These are phyloP conservation scores for Cinnamomum chago DNA, from an alignment of 164 flowering plant species.

Conservation along the genomic window DNA sequence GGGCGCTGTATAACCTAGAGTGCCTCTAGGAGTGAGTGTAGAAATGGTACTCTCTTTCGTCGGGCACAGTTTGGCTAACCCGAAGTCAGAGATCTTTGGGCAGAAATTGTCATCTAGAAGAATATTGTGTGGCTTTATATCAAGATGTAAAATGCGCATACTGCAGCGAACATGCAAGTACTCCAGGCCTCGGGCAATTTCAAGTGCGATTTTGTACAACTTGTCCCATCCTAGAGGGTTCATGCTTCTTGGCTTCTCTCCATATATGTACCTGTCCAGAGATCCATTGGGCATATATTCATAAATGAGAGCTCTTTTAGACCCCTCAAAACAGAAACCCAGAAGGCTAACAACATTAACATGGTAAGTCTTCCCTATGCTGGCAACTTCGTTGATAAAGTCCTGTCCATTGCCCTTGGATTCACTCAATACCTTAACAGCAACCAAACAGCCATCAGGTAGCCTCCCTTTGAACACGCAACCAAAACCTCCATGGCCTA, in stretches of 20 bases:
- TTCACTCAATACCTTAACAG: conserved; percentile 9
- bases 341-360: conserved; percentile 6
- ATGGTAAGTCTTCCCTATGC: conserved; percentile 7
- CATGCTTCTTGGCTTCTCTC: background rate
- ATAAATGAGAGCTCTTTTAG: background rate
- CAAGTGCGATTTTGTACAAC: conserved; percentile 10
- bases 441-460: conserved; percentile 6
- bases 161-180: conserved; percentile 8
- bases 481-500: conserved; percentile 14
- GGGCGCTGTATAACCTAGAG: conserved; percentile 10
- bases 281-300: conserved; percentile 5
- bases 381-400: conserved; percentile 9
- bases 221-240: background rate
- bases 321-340: conserved; percentile 11
- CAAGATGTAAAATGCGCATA: conserved; percentile 2
- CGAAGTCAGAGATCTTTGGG: conserved; percentile 17
- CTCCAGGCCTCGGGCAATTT: conserved; percentile 9
- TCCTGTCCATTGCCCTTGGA: background rate
- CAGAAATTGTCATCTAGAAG: conserved; percentile 8
- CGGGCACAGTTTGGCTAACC: conserved; percentile 7
- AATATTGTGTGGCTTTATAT: conserved; percentile 11
- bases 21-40: background rate
- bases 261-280: conserved; percentile 9
- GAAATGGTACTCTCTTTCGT: background rate
- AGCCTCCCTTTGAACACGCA: conserved; percentile 13